Evolutionary conservation across 108 stramenopile genomes (phyloP), one percentile per base, ranked within the genome.

Genomic region (Pinguiococcus pyrenoidosus): DNA sequence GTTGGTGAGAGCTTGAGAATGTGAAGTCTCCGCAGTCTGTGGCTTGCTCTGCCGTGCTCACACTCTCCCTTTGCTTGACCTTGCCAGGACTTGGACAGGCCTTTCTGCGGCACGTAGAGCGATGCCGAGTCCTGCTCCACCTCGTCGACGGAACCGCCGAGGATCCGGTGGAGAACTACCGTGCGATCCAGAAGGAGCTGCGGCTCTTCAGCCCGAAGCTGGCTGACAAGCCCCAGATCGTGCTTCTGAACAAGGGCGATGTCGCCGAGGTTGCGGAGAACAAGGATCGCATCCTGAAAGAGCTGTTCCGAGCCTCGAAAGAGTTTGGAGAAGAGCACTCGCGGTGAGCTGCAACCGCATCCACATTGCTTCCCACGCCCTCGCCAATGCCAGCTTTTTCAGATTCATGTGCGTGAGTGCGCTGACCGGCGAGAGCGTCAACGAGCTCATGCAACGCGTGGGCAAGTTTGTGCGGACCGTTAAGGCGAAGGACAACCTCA

Each of bases 131-230:
- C 18, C 65, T 95, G 35, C 62, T 95, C 51, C 93, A 95, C 68
- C 79, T 95, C 20, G 78, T 95, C 13, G 85, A 88, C 69, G 93
- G 88, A n/a, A n/a, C n/a, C n/a, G n/a, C n/a, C n/a, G n/a, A n/a
- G n/a, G n/a, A n/a, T n/a, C n/a, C n/a, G n/a, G n/a, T n/a, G n/a
- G n/a, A n/a, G n/a, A n/a, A n/a, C n/a, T n/a, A n/a, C n/a, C n/a
- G n/a, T n/a, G n/a, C n/a, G n/a, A n/a, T n/a, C n/a, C n/a, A n/a
- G n/a, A n/a, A 74, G 28, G 93, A 95, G 61, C 67, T 95, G 41
- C 58, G 74, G 49, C 48, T 66, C 27, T 91, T 85, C 59, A 86
- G 87, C 49, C 72, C 72, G 24, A 53, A 72, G 30, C 67, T 95
- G 33, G 87, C 84, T 8, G 43, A 75, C 38, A 92, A 91, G 50